Percentiles rank a stretch among this genome's conserved stretches.
phyloP scores from a whole-genome alignment of 225 moss, liverwort and hornwort genomes.

The Marchantia paleacea region DNA sequence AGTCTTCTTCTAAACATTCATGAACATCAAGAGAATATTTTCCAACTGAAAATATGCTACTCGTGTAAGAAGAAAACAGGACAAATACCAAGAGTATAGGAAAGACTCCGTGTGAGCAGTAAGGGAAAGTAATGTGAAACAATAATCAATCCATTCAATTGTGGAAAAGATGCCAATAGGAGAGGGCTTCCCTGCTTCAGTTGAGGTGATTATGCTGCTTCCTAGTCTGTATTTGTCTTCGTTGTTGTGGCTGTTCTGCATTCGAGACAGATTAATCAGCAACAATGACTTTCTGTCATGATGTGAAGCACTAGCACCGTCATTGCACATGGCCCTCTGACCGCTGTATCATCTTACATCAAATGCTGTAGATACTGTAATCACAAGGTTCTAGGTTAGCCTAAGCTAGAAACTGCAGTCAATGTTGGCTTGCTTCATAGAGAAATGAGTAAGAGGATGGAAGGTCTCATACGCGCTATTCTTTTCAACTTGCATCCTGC shows the following conservation, averaged over 20 bases:
- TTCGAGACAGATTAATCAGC: background rate
- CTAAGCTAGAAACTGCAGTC: background rate
- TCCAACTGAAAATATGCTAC: no score
- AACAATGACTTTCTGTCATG: background rate
- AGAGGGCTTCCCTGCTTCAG: background rate
- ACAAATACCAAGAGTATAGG: no score
- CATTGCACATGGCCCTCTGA: background rate
- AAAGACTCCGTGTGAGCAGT: no score
- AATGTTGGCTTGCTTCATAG: background rate
- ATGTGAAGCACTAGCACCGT: background rate
- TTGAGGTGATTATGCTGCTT: background rate
- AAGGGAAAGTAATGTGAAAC: background rate
- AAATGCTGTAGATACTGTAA: no score
- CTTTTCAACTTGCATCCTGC: background rate
- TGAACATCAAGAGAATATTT: no score
- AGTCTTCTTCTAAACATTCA: no score
- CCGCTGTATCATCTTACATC: background rate
- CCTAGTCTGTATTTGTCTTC: background rate
- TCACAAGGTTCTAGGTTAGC: background rate
- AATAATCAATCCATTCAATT: background rate
- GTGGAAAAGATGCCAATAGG: background rate
- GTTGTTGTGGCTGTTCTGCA: background rate
- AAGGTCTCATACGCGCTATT: background rate
- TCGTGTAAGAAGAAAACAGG: no score
- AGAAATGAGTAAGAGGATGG: background rate